Percentiles rank a stretch among this genome's conserved stretches.
Evolutionary conservation across 2,329 filamentous ascomycete species (phyloP).

Genomic region (Colletotrichum sojae): DNA sequence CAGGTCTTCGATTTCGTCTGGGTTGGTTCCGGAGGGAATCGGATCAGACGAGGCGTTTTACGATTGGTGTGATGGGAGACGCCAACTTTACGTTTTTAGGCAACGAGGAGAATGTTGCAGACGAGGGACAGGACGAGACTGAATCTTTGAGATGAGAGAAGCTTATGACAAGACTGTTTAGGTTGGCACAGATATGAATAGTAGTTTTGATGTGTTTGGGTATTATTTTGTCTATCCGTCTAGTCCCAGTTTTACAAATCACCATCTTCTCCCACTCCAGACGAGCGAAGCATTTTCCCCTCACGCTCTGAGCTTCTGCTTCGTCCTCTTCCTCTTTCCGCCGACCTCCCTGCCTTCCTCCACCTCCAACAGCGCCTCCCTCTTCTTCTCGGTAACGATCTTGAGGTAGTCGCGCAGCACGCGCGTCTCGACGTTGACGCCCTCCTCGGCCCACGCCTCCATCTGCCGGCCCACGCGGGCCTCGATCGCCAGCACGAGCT

Average conservation of each 20-base stretch:
- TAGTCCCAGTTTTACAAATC: neutral
- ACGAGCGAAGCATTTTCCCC: neutral
- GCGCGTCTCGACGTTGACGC: slow-evolving; percentile 92
- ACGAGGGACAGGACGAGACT: too few relatives aligned
- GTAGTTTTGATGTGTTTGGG: neutral
- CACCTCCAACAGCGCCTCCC: slow-evolving; percentile 90
- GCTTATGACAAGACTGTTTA: too few relatives aligned
- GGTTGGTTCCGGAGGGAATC: too few relatives aligned
- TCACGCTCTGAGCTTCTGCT: slow-evolving; percentile 64
- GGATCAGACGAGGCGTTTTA: too few relatives aligned
- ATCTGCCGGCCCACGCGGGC: slow-evolving; percentile 83
- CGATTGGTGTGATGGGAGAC: too few relatives aligned
- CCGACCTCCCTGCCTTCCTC: slow-evolving; percentile 93
- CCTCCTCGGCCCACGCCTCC: slow-evolving; percentile 88
- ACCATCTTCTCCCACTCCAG: too few relatives aligned
- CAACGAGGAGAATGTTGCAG: too few relatives aligned
- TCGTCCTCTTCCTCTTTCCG: slow-evolving; percentile 80
- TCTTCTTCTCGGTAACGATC: slow-evolving; percentile 94
- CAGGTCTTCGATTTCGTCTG: too few relatives aligned
- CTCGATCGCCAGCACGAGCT: slow-evolving; percentile 92
- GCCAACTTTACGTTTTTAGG: too few relatives aligned
- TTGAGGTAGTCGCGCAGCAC: slow-evolving; percentile 90
- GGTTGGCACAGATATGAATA: too few relatives aligned
- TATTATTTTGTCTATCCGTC: slow-evolving; percentile 33
- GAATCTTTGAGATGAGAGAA: too few relatives aligned